Conservation (phyloP, 2,329 filamentous ascomycete genomes). For the Phyllachora maydis region DNA sequence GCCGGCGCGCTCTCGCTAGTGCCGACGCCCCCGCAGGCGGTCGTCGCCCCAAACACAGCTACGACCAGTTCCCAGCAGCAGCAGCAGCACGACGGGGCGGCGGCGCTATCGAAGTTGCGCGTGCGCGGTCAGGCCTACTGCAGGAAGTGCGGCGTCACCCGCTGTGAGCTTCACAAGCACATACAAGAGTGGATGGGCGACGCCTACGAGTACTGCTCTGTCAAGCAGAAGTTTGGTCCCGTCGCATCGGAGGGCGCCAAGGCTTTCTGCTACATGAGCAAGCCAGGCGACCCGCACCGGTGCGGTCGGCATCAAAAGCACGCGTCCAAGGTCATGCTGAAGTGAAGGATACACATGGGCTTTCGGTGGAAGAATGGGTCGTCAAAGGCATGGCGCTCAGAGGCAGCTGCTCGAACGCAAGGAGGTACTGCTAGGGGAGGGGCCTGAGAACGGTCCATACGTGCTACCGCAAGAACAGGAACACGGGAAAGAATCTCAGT, state of each 20-base stretch:
- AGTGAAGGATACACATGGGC: slow-evolving; percentile 2
- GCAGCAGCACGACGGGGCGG: slow-evolving; percentile 5
- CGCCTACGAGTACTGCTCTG: slow-evolving; percentile 36
- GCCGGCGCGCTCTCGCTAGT: slow-evolving; percentile 24
- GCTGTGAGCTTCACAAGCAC: slow-evolving; percentile 43
- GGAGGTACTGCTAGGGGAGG: too few relatives aligned
- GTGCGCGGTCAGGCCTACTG: slow-evolving; percentile 39
- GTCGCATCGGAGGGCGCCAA: slow-evolving; percentile 22
- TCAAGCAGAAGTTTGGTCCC: slow-evolving; percentile 33
- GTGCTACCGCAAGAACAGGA: too few relatives aligned
- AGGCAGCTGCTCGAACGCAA: too few relatives aligned
- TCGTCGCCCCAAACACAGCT: background rate
- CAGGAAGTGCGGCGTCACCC: slow-evolving; percentile 36
- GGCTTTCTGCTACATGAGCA: slow-evolving; percentile 35
- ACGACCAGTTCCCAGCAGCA: background rate
- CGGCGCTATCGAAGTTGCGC: slow-evolving; percentile 22
- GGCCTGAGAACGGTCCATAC: too few relatives aligned
- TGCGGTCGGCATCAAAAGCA: slow-evolving; percentile 32
- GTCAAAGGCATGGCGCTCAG: too few relatives aligned
- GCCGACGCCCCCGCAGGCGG: slow-evolving; percentile 6
- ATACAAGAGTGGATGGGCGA: slow-evolving; percentile 37
- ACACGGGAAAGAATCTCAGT: too few relatives aligned
- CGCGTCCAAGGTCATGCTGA: slow-evolving; percentile 7
- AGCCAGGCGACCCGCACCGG: slow-evolving; percentile 32
- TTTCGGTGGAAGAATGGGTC: too few relatives aligned